Evolutionary conservation across 2,329 filamentous ascomycete species (phyloP), one percentile per base, ranked within the genome.

Genomic region (Cercospora sp.): DNA sequence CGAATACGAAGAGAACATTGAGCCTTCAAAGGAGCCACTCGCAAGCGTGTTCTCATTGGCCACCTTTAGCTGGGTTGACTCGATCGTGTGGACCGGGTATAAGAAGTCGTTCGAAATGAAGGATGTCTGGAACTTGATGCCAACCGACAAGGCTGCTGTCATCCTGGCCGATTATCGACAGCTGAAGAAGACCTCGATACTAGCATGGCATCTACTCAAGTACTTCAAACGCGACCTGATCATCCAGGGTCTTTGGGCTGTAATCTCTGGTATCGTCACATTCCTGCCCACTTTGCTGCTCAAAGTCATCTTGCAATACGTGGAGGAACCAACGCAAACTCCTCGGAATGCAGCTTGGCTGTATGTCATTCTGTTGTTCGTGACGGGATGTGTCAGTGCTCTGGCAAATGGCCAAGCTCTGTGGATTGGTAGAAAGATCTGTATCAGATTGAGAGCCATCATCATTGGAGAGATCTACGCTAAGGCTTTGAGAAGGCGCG

Each of bases 401-500:
- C 84, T 97, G 23, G 89, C 89, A 33, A 93, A 95, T 79, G 92
- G 91, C 20, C 91, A 95, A 79, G 92, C 93, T 8, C 85, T 99
- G 0, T 99, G 92, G 91, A 91, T 97, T 68, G 95, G 95, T 16
- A 90, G 95, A 65, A 97, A 93, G 80, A 91, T 98, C 69, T 97
- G 94, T 80, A 94, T 99, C 74, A 90, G 93, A 69, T 85, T 98
- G 53, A 91, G 94, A 70, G 94, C 95, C 61, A 95, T 99, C 76
- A 93, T 99, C 70, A 93, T 99, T 72, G 95, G 95, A 65, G 95
- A 99, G 76, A 95, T 99, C 58, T 99, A 99, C 78, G 92, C 93
- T 66, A 99, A 99, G 82, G 93, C 95, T 1, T 85, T 99, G 18
- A 89, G 96, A 71, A 90, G 95, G 74, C 97, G 97, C 80, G 94